Evolutionary conservation across 352 stramenopile genomes (phyloP).

Genomic region (Pythium biforme): DNA sequence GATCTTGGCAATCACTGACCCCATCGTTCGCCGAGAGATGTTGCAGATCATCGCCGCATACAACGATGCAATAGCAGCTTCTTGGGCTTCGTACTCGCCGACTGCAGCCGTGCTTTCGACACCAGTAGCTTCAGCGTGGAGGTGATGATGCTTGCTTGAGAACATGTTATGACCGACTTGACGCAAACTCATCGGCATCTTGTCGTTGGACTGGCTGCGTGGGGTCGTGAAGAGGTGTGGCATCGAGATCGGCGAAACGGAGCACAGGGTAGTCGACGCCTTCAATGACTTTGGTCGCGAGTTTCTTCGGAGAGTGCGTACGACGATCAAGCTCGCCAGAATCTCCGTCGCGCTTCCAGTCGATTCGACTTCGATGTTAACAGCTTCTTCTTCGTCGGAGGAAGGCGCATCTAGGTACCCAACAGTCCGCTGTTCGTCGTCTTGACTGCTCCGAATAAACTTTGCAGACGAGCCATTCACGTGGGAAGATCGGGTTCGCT

Average conservation of each 20-base stretch:
- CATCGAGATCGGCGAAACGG: constrained; percentile 44
- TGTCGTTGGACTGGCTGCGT: background rate
- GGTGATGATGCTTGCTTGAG: constrained; percentile 7
- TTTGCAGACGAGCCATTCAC: constrained; percentile 17
- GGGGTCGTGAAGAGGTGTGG: constrained; percentile 19
- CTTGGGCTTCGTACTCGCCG: constrained; percentile 58
- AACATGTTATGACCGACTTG: background rate
- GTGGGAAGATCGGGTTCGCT: constrained; percentile 27
- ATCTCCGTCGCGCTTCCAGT: constrained; percentile 75
- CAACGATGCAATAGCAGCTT: constrained; percentile 70
- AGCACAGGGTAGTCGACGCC: constrained; percentile 39
- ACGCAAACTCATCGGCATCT: background rate
- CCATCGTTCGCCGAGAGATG: constrained; percentile 76
- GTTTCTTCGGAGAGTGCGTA: constrained; percentile 65
- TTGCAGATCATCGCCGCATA: constrained; percentile 81
- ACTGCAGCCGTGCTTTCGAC: constrained; percentile 53
- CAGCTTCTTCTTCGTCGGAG: constrained; percentile 52
- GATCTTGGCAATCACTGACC: constrained; percentile 79
- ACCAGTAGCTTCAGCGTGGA: constrained; percentile 31
- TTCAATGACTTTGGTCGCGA: constrained; percentile 41
- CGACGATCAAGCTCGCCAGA: constrained; percentile 73
- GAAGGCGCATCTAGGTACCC: constrained; percentile 37
- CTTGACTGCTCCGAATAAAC: constrained; percentile 3
- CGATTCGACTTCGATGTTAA: constrained; percentile 67
- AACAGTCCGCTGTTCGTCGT: constrained; percentile 16